Base-by-base conservation (phyloP, 2,329 filamentous ascomycete genomes). In the Claviceps pazoutovae region DNA sequence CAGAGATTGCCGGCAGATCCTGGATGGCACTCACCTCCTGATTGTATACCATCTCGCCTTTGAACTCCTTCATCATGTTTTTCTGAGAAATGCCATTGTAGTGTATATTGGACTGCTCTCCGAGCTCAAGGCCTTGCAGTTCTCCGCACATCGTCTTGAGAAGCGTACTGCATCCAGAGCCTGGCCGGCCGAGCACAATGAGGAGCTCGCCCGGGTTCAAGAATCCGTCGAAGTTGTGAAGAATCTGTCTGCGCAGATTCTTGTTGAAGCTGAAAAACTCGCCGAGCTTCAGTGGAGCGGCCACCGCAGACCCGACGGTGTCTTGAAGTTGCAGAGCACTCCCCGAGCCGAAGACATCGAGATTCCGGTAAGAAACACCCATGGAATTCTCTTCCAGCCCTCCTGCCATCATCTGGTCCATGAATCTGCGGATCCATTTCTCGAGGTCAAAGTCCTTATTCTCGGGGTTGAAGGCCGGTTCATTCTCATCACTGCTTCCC, bases 11-110 rank as follows among this genome's bases (percentile, higher is more conserved):
- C 16, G 1, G 48, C 1, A 51, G 14, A 26, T 16, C 14, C 7
- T 5, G 4, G 6, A 13, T 36, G 9, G 4, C 30, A 34, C 51
- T 41, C 53, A 69, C 80, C 67, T 91, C 86, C 14, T 87, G 82
- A 58, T 88, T 88, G 63, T 91, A 90, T 13, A 87, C 71, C 1
- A 83, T 74, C 64, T 81, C 82, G 42, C 80, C 81, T 53, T 79
- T 75, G 60, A 83, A 85, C 58, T 82, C 73, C 54, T 73, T 72
- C 48, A 71, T 69, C 73, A 82, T 82, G 51, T 70, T 64, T 52
- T 69, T 61, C 55, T 73, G 71, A 0, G 72, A 62, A n/a, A 76
- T 75, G 19, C 82, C 82, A 51, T 83, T 76, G 63, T 85, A 86
- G 59, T 82, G 75, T 21, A 86, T 71, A 0, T 60, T 60, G 0